Base-by-base conservation (phyloP, 208 protist species). In the Trypanosoma avium region DNA sequence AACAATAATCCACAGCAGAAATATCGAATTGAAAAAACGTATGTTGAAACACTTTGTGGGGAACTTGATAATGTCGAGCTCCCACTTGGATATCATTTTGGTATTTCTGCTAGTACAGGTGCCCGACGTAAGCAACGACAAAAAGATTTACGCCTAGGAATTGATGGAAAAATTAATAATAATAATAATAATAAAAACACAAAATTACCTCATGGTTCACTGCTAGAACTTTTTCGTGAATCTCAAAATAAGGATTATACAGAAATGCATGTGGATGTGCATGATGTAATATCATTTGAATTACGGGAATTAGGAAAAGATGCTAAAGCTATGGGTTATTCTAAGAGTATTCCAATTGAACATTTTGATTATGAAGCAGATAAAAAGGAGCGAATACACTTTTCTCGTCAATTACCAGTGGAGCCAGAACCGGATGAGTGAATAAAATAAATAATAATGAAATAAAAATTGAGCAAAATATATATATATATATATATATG, bases 301-400 rank as follows among this genome's bases (percentile, higher is more conserved):
- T 50, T 93, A 35, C 86, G 86, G 35, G 86, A 90, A 50, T 68
- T 93, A 30, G 86, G 82, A 24, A 67, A 62, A 24, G 80, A 93
- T 53, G 75, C 83, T 0, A 86, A 81, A 68, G 73, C 65, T 21
- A 88, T 92, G 86, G 80, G 86, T 0, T 88, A 92, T 63, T 81
- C 76, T 47, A 92, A 89, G 69, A 82, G 75, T 22, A 82, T 88
- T 32, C 79, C 86, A 13, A 55, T 92, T 13, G 82, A 92, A 69
- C 80, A 86, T 64, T 92, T 89, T 59, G 79, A 92, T 56, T 86
- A 86, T 53, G 82, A 86, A 42, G 60, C 63, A 7, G 86, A 92
- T 50, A 70, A 70, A 45, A 70, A 70, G 13, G 80, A 89, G 56
- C 79, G 86, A 24, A 60, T 80, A 55, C 79, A 89, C 72, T 89